These are phyloP conservation scores for Lipomyces starkeyi DNA, from an alignment of 805 yeast genomes.

Conservation along the genomic window DNA sequence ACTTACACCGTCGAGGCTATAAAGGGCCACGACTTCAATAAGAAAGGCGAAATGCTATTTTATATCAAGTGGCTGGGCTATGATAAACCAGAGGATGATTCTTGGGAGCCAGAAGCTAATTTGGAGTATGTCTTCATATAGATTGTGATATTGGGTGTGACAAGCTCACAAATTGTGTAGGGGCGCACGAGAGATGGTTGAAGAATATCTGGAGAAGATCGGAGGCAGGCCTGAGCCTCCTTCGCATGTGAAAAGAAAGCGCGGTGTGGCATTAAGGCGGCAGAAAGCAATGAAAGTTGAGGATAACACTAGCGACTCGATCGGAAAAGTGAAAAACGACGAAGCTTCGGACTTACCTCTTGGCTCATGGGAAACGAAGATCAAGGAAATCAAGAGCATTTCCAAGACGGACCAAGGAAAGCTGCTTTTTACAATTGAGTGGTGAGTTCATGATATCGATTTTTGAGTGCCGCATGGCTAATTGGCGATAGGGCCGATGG, in stretches of 20 bases:
- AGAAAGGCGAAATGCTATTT: slow-evolving; percentile 9
- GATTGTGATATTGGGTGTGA: not conserved
- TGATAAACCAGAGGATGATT: slow-evolving; percentile 23
- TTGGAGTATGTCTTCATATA: slow-evolving; percentile 11
- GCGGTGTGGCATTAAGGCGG: not conserved
- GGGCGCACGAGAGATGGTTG: slow-evolving; percentile 9
- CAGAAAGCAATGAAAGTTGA: not conserved
- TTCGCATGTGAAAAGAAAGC: not conserved
- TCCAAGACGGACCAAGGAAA: not conserved
- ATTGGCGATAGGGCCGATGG: slow-evolving; percentile 6
- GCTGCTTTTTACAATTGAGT: not conserved
- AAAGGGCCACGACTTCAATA: slow-evolving; percentile 12
- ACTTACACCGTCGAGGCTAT: slow-evolving; percentile 20
- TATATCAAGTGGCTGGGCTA: slow-evolving; percentile 28
- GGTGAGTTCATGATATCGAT: not conserved
- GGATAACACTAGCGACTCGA: slow-evolving; percentile 7
- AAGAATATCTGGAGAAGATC: slow-evolving; percentile 11
- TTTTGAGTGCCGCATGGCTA: not conserved
- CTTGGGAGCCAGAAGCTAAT: slow-evolving; percentile 30
- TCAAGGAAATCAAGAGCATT: slow-evolving; percentile 9
- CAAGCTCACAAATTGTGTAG: slow-evolving; percentile 4
- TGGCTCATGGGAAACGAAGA: slow-evolving; percentile 19
- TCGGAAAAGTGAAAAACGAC: not conserved
- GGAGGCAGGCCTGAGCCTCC: slow-evolving; percentile 14
- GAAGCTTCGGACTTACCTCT: not conserved